Evolutionary conservation across 257 asterid genomes (phyloP).

Genomic region (Nicotiana tomentosiformis): DNA sequence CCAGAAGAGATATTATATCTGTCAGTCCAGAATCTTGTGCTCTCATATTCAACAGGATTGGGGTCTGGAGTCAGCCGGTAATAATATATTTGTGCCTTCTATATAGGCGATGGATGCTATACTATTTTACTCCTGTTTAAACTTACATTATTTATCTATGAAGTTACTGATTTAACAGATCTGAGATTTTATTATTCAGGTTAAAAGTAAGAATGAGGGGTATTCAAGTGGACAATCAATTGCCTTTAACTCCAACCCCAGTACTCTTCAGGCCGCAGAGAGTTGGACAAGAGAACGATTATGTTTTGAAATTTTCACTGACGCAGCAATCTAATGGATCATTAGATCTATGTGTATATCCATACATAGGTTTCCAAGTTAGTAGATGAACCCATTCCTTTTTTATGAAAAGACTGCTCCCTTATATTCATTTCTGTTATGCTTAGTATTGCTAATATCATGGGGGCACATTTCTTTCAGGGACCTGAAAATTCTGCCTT

Average conservation of each 20-base stretch:
- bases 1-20: conserved; percentile 95
- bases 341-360: conserved; percentile 78
- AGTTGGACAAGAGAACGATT: conserved; percentile 76
- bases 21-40: conserved; percentile 69
- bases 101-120: conserved; percentile 3
- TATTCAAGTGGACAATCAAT: conserved; percentile 89
- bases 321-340: conserved; percentile 97
- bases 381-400: conserved; percentile 21
- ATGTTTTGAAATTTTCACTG: conserved; percentile 77
- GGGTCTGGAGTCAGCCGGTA: conserved; percentile 96
- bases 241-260: conserved; percentile 96
- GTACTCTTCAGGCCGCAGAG: conserved; percentile 94
- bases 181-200: conserved; percentile 33
- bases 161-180: background rate
- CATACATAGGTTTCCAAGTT: conserved; percentile 93
- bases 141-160: background rate
- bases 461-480: conserved; percentile 29
- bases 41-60: conserved; percentile 91
- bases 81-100: conserved; percentile 14
- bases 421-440: background rate
- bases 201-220: conserved; percentile 83
- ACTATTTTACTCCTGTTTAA: background rate
- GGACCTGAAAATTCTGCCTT: conserved; percentile 95
- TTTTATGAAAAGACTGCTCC: conserved; percentile 5
- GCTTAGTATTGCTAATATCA: background rate